Evolutionary conservation across 306 rosid species (phyloP).

Genomic region (Vicia faba): DNA sequence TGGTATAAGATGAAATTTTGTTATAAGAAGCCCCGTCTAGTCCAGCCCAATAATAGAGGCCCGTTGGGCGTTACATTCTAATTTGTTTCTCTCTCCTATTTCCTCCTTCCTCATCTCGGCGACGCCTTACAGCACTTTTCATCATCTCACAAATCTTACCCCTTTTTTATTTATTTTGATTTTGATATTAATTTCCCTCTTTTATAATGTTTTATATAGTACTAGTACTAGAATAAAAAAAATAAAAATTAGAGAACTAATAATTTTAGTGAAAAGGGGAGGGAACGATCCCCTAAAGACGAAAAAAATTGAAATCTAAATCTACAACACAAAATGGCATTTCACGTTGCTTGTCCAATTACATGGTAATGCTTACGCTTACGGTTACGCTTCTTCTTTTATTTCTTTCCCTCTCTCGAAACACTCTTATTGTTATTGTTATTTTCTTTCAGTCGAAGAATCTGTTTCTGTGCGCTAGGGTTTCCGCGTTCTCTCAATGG

Average conservation of each 20-base stretch:
- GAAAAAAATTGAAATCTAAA: constrained; percentile 49
- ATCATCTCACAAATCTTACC: constrained; percentile 28
- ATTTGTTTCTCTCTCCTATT: constrained; percentile 12
- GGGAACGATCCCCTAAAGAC: constrained; percentile 43
- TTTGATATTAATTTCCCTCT: constrained; percentile 21
- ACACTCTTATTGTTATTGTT: background rate
- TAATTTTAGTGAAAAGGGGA: constrained; percentile 35
- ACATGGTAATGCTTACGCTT: constrained; percentile 35
- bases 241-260: constrained; percentile 25
- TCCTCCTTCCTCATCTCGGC: constrained; percentile 40
- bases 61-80: background rate
- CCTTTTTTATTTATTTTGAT: background rate
- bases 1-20: no score
- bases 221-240: constrained; percentile 1
- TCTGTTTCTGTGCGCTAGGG: constrained; percentile 50
- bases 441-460: constrained; percentile 41
- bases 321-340: constrained; percentile 46
- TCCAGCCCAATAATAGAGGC: background rate
- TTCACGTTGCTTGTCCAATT: constrained; percentile 55
- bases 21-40: no score
- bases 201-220: background rate
- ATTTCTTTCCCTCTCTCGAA: background rate
- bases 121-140: constrained; percentile 39
- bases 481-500: constrained; percentile 38
- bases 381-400: background rate